Base-by-base conservation (phyloP, 495 filamentous ascomycete genomes). In the Xylaria castorea region DNA sequence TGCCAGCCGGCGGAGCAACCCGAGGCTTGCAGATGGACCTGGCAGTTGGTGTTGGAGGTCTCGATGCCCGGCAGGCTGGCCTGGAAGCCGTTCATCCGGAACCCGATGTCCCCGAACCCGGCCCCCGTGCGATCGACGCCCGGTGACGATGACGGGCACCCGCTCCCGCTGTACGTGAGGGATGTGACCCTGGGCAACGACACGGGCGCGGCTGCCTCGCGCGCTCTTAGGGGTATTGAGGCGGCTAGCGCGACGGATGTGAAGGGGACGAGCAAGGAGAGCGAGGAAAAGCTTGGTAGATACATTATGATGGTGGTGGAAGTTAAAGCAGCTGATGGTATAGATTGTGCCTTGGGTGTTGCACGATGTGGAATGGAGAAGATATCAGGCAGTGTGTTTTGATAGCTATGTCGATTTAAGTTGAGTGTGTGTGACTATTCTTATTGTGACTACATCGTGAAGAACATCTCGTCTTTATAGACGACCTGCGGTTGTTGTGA, bases 1-100 rank as follows among this genome's bases (percentile, higher is more conserved):
- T 85, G 83, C 83, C 83, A 85, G n/a, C 83, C 83, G 3, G 81
- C 67, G 38, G 74, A 73, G 22, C 75, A 70, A 32, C 81, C 81
- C 20, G 74, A 51, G 30, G 79, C 75, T 61, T 80, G 74, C 48
- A 85, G 68, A 69, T 84, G 82, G 1, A 76, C 75, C 74, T 85
- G 78, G 81, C 83, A 85, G 79, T 81, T 82, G 34, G 79, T 73
- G 5, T 78, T 82, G 61, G 72, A 48, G 74, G 73, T 78, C 60
- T 72, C 70, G 57, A 68, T 64, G 58, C 77, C 75, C 34, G 81
- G 78, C 7, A 73, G 73, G 50, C 70, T 65, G 9, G 80, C 79
- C 64, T 76, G 75, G 71, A 84, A 85, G 60, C 78, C 58, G 75
- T 73, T 74, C 66, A 79, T 79, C 12, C 74, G 76, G 67, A 85